Evolutionary conservation across 2,329 filamentous ascomycete genomes (phyloP), one percentile per base, ranked within the genome.

Genomic region (Calonectria henricotiae): DNA sequence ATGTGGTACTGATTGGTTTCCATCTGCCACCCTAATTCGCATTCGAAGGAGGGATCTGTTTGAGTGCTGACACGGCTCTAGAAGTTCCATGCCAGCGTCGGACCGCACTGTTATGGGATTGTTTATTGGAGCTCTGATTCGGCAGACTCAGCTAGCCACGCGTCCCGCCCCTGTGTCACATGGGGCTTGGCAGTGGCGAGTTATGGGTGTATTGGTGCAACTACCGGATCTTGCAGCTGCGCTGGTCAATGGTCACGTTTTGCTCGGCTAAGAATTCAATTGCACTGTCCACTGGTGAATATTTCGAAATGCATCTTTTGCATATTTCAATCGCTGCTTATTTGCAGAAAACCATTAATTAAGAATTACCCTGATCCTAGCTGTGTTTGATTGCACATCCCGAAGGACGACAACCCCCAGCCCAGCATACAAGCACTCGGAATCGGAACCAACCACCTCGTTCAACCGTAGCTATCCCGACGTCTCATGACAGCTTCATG

Each of bases 111-210:
- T 25, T 39, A n/a, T 25, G 32, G 51, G 55, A 27, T 61, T 43
- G 32, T 61, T 20, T 41, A 51, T 46, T 23, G 51, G 11, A 49
- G 20, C 5, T 39, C 15, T 43, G 46, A 64, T 54, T 54, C 47
- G 37, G 7, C 46, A 23, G 25, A 32, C 30, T 58, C 49, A 39
- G 51, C 43, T 37, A 67, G 58, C 58, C 39, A 62, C 58, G 46
- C 35, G 51, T 39, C n/a, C 46, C 51, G 32, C 11, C 30, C 3
- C 6, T 39, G 81, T 46, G 80, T 69, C 67, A 79, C 79, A 72
- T 78, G 80, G 64, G 35, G 30, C 58, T 68, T 43, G 47, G 55
- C 39, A 5, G 55, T 41, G 55, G 55, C 55, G 25, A 61, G 25
- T 20, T 61, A 20, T 61, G 23, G 55, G 11, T 61, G 55, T 25